These are phyloP conservation scores for Curvularia eragrostidis DNA, from an alignment of 2,329 filamentous ascomycete species.

Conservation along the genomic window DNA sequence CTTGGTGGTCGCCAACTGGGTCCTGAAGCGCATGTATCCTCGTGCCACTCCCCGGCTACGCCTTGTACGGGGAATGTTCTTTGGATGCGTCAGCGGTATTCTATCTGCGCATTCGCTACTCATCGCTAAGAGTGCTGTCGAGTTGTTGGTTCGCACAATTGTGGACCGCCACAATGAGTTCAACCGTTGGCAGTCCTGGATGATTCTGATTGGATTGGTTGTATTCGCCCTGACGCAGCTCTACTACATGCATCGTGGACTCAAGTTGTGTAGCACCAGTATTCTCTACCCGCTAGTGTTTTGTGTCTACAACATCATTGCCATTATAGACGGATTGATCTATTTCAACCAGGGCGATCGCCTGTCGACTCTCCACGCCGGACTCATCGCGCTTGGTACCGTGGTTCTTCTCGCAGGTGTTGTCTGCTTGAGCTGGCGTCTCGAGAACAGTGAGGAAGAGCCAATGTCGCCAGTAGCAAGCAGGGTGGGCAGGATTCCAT, in stretches of 20 bases:
- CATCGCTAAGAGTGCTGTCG: slow-evolving; percentile 94
- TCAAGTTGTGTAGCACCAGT: slow-evolving; percentile 94
- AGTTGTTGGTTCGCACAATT: slow-evolving; percentile 86
- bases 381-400: slow-evolving; percentile 85
- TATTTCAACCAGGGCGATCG: slow-evolving; percentile 91
- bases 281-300: slow-evolving; percentile 97
- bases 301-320: slow-evolving; percentile 98
- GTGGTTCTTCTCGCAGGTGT: slow-evolving; percentile 86
- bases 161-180: slow-evolving; percentile 91
- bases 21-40: slow-evolving; percentile 49
- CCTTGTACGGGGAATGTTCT: slow-evolving; percentile 81
- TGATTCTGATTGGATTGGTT: slow-evolving; percentile 82
- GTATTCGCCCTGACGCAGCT: slow-evolving; percentile 85
- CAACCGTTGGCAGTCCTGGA: slow-evolving; percentile 92
- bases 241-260: slow-evolving; percentile 91
- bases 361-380: slow-evolving; percentile 76
- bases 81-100: slow-evolving; percentile 86
- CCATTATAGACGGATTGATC: slow-evolving; percentile 94
- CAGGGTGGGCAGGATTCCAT: slow-evolving; percentile 47
- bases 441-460: slow-evolving; percentile 76
- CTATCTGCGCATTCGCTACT: slow-evolving; percentile 92
- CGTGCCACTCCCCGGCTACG: slow-evolving; percentile 68
- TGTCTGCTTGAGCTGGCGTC: slow-evolving; percentile 88
- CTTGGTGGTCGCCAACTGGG: slow-evolving; percentile 62
- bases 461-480: slow-evolving; percentile 53